These are phyloP conservation scores for Metarhizium anisopliae DNA, from an alignment of 2,329 filamentous ascomycete species.

Conservation along the genomic window DNA sequence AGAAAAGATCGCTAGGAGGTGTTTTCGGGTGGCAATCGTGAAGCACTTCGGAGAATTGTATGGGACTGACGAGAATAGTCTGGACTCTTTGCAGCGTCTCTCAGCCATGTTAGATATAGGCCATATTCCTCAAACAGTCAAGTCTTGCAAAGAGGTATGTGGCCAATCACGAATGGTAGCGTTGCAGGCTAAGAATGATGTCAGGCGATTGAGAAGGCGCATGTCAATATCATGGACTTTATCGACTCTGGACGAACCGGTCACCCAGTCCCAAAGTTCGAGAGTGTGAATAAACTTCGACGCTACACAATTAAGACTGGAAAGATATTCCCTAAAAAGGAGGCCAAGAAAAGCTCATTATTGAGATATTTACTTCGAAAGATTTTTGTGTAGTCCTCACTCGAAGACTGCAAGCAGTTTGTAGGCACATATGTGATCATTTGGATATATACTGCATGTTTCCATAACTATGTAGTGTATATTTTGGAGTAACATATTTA, in stretches of 20 bases:
- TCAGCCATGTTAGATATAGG: neutral
- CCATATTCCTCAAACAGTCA: neutral
- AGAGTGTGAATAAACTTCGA: neutral
- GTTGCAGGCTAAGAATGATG: neutral
- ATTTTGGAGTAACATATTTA: neutral
- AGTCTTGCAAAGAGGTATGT: conserved; percentile 1
- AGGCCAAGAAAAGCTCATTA: neutral
- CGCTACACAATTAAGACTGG: neutral
- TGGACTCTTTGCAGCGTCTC: neutral
- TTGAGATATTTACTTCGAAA: neutral
- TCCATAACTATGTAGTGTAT: no score
- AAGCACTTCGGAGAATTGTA: neutral
- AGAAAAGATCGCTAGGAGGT: neutral
- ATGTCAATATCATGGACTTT: conserved; percentile 6
- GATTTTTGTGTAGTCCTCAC: no score
- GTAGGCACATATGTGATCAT: no score
- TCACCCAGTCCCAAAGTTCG: neutral
- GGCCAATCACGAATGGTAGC: neutral
- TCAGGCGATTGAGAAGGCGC: neutral
- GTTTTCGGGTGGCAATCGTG: neutral
- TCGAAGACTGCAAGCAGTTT: no score
- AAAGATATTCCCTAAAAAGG: neutral
- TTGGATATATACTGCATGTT: no score
- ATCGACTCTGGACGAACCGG: conserved; percentile 4
- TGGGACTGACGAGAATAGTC: neutral